phyloP scores from a whole-genome alignment of 441 rosid genomes.

The Isatis lusitanica region DNA sequence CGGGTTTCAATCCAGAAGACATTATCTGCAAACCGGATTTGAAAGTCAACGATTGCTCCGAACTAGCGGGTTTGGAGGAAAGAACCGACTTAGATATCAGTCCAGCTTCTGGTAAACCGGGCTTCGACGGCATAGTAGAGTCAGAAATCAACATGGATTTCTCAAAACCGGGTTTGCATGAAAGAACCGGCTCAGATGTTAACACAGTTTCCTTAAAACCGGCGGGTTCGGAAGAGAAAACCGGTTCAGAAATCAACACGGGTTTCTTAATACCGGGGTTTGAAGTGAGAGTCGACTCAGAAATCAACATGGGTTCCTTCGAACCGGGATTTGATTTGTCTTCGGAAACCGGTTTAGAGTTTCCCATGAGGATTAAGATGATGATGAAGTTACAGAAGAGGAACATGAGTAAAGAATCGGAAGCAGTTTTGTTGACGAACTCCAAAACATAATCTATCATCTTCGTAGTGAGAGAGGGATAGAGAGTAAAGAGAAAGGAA shows the following conservation, averaged over 20 bases:
- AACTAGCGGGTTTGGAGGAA: slow-evolving; percentile 14
- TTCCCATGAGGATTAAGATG: slow-evolving; percentile 46
- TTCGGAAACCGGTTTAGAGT: slow-evolving; percentile 37
- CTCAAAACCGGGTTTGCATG: background rate
- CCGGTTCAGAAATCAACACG: background rate
- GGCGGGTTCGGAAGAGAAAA: background rate
- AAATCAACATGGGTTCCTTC: background rate
- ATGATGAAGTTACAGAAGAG: slow-evolving; percentile 65
- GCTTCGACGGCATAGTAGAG: background rate
- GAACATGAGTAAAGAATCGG: slow-evolving; percentile 53
- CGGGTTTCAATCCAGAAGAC: slow-evolving; percentile 7
- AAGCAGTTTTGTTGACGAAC: slow-evolving; percentile 49
- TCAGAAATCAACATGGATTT: background rate
- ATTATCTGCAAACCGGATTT: slow-evolving; percentile 14
- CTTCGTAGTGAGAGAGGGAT: background rate
- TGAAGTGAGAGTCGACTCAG: slow-evolving; percentile 23
- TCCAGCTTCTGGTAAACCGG: background rate
- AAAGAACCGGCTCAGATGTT: background rate
- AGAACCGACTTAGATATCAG: background rate
- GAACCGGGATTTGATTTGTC: slow-evolving; percentile 4
- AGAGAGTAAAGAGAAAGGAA: background rate
- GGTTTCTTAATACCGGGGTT: slow-evolving; percentile 9
- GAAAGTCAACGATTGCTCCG: background rate
- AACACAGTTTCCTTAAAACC: background rate
- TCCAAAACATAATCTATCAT: slow-evolving; percentile 51